phyloP scores from a whole-genome alignment of 2,329 filamentous ascomycete species.

The Dryadomyces quercivorus region DNA sequence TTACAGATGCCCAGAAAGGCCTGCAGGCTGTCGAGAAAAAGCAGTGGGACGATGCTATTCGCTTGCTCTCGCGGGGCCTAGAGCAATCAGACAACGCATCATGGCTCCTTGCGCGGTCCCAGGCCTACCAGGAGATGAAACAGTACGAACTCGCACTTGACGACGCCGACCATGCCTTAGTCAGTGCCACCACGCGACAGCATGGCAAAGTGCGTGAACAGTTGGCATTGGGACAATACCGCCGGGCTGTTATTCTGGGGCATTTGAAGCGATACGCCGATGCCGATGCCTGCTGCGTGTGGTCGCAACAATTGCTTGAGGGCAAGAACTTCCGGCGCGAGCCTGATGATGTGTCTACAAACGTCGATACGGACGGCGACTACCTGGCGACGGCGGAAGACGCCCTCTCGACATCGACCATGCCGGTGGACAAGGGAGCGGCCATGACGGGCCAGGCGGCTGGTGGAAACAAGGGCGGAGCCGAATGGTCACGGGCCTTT shows the following conservation, averaged over 20 bases:
- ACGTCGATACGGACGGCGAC: slow-evolving; percentile 32
- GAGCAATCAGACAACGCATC: slow-evolving; percentile 52
- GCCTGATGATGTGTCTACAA: slow-evolving; percentile 23
- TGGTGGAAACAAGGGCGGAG: slow-evolving; percentile 1
- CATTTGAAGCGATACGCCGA: slow-evolving; percentile 61
- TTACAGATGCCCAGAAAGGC: slow-evolving; percentile 43
- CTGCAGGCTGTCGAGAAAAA: slow-evolving; percentile 49
- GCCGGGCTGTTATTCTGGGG: slow-evolving; percentile 63
- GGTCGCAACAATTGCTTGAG: slow-evolving; percentile 32
- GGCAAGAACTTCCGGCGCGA: slow-evolving; percentile 23
- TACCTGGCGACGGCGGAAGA: slow-evolving; percentile 30
- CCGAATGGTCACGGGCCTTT: slow-evolving; percentile 28
- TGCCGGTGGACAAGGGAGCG: background rate
- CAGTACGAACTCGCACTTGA: slow-evolving; percentile 51
- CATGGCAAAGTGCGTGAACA: slow-evolving; percentile 47
- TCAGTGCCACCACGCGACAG: slow-evolving; percentile 51
- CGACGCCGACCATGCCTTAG: slow-evolving; percentile 56
- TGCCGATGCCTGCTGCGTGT: slow-evolving; percentile 57
- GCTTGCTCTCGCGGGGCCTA: slow-evolving; percentile 56
- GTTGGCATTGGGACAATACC: slow-evolving; percentile 71
- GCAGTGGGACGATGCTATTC: slow-evolving; percentile 56
- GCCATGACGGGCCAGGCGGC: slow-evolving; percentile 9
- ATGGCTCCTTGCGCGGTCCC: slow-evolving; percentile 75
- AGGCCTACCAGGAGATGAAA: slow-evolving; percentile 56
- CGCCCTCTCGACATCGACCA: slow-evolving; percentile 13